Percentiles rank a stretch among this genome's conserved stretches.
These are phyloP conservation scores for Sabuloglossum arenarium DNA, from an alignment of 495 filamentous ascomycete species.

Conservation along the genomic window DNA sequence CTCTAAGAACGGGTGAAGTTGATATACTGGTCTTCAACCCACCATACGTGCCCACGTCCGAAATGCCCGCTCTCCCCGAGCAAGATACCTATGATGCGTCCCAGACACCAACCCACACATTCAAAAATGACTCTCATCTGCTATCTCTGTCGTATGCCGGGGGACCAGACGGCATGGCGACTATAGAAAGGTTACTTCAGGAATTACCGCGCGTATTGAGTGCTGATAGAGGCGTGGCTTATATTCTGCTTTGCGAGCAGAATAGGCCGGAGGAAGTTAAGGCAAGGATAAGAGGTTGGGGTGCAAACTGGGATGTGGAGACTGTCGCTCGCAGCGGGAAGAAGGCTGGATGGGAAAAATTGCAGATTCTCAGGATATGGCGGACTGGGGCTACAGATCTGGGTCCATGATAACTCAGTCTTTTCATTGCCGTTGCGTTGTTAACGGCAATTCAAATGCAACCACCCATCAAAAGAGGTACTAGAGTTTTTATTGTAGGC, in stretches of 20 bases:
- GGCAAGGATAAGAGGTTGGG: constrained; percentile 34
- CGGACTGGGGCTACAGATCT: background rate
- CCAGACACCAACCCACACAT: constrained; percentile 17
- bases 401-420: too few species aligned
- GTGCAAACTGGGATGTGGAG: constrained; percentile 44
- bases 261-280: constrained; percentile 64
- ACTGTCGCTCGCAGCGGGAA: constrained; percentile 69
- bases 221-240: constrained; percentile 49
- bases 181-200: constrained; percentile 55
- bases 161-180: constrained; percentile 79
- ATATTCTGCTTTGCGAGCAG: constrained; percentile 73
- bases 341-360: constrained; percentile 78
- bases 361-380: constrained; percentile 68
- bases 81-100: constrained; percentile 14
- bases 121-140: constrained; percentile 54
- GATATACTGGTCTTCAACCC: constrained; percentile 93
- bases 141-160: constrained; percentile 80
- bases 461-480: too few species aligned
- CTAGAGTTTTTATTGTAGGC: too few species aligned
- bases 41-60: constrained; percentile 74
- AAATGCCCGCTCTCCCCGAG: constrained; percentile 32
- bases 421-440: too few species aligned
- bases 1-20: constrained; percentile 32
- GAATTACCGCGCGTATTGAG: constrained; percentile 41
- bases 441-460: too few species aligned